These are phyloP conservation scores for Jatropha curcas DNA, from an alignment of 345 rosid species.

Conservation along the genomic window DNA sequence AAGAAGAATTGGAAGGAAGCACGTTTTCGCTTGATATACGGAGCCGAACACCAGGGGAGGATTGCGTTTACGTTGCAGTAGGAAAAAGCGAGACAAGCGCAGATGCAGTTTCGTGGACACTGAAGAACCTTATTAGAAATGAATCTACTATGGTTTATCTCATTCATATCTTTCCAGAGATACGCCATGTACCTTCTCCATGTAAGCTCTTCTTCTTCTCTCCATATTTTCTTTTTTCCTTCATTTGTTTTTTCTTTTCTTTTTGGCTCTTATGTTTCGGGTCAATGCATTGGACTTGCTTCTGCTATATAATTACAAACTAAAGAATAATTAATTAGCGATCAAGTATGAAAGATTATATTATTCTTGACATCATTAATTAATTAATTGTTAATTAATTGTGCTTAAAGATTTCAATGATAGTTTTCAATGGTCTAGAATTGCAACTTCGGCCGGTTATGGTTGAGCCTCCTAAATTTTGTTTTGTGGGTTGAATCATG, in stretches of 20 bases:
- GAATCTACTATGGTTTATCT: conserved; percentile 46
- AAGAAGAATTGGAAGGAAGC: conserved; percentile 36
- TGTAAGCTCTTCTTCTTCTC: conserved; percentile 32
- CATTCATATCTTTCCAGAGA: conserved; percentile 65
- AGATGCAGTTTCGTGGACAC: conserved; percentile 79
- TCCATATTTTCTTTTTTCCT: not conserved
- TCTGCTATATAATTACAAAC: not conserved
- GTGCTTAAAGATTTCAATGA: too few species aligned
- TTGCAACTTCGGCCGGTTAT: too few species aligned
- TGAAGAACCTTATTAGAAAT: conserved; percentile 39
- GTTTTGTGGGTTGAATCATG: too few species aligned
- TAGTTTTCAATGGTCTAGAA: too few species aligned
- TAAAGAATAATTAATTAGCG: too few species aligned
- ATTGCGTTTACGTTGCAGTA: conserved; percentile 67
- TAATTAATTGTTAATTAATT: too few species aligned
- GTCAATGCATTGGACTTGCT: not conserved
- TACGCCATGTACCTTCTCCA: conserved; percentile 64
- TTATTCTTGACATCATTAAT: too few species aligned
- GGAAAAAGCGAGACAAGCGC: conserved; percentile 77
- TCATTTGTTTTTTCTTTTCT: not conserved
- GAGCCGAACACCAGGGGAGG: conserved; percentile 18
- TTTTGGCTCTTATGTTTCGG: not conserved
- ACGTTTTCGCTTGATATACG: conserved; percentile 40
- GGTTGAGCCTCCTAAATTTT: too few species aligned
- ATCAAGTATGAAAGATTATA: too few species aligned